Evolutionary conservation across 805 yeast species (phyloP).

Genomic region (Schwanniomyces polymorphus): DNA sequence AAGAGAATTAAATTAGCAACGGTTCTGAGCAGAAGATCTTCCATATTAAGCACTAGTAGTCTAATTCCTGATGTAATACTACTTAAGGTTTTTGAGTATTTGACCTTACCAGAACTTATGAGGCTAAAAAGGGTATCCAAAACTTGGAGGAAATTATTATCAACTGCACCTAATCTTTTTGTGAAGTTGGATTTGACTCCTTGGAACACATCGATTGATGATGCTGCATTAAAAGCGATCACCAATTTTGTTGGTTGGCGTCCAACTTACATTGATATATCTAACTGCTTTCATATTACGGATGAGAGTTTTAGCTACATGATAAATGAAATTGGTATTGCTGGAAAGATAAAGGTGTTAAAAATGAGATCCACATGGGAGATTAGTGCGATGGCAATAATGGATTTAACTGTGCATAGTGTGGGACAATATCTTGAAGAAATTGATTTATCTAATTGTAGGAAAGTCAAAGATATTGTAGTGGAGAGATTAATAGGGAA

Average conservation of each 20-base stretch:
- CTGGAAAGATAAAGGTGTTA: conserved; percentile 55
- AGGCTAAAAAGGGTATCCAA: conserved; percentile 56
- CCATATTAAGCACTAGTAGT: conserved; percentile 52
- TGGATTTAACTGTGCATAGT: conserved; percentile 69
- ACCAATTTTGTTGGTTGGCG: conserved; percentile 72
- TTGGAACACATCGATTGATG: conserved; percentile 63
- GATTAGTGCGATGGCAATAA: conserved; percentile 75
- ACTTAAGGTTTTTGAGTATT: conserved; percentile 50
- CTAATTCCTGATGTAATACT: conserved; percentile 63
- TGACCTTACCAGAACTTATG: conserved; percentile 63
- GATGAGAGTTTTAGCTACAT: conserved; percentile 73
- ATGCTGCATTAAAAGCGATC: conserved; percentile 54
- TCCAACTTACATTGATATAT: conserved; percentile 59
- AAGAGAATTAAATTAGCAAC: conserved; percentile 51
- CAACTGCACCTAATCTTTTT: conserved; percentile 55
- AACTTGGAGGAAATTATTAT: conserved; percentile 68
- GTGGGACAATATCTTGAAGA: conserved; percentile 60
- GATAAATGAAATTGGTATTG: conserved; percentile 68
- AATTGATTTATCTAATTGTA: conserved; percentile 68
- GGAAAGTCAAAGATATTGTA: conserved; percentile 72
- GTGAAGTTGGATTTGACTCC: conserved; percentile 55
- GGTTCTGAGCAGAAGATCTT: conserved; percentile 54
- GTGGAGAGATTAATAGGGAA: conserved; percentile 68
- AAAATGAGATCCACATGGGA: conserved; percentile 76
- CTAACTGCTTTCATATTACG: conserved; percentile 75